These are phyloP conservation scores for Ceratobasidium sp. DNA, from an alignment of 1,284 basidiomycete species.

Conservation along the genomic window DNA sequence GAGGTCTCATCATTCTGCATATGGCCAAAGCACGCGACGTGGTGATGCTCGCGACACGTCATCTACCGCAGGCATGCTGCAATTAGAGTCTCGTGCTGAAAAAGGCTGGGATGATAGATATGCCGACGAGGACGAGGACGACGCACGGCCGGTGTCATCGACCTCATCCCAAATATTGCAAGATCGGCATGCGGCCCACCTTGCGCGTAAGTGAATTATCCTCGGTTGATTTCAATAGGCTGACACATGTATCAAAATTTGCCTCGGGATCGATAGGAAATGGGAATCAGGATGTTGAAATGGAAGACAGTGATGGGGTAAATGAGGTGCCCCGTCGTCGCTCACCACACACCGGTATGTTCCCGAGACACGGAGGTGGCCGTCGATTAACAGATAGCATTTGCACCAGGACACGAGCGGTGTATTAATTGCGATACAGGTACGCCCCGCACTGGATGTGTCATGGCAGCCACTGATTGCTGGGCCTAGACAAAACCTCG, in stretches of 20 bases:
- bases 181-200: background rate
- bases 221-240: conserved; percentile 2
- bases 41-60: background rate
- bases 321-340: conserved; percentile 27
- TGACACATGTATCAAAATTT: conserved; percentile 15
- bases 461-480: conserved; percentile 15
- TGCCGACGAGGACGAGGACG: conserved; percentile 28
- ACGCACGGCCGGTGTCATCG: conserved; percentile 22
- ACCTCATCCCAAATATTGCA: conserved; percentile 26
- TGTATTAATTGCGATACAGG: conserved; percentile 40
- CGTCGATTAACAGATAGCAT: background rate
- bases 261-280: background rate
- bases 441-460: conserved; percentile 25
- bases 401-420: conserved; percentile 25
- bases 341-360: conserved; percentile 27
- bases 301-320: conserved; percentile 30
- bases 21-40: too few species aligned
- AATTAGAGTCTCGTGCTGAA: too few species aligned
- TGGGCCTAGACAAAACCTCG: conserved; percentile 30
- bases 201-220: conserved; percentile 1
- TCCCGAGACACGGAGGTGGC: background rate
- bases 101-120: conserved; percentile 17
- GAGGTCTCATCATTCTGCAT: too few species aligned
- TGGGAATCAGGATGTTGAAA: conserved; percentile 24
- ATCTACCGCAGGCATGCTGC: background rate